Percentiles rank a stretch among this genome's conserved stretches.
phyloP scores from a whole-genome alignment of 345 rosid species.

The Corymbia maculata region DNA sequence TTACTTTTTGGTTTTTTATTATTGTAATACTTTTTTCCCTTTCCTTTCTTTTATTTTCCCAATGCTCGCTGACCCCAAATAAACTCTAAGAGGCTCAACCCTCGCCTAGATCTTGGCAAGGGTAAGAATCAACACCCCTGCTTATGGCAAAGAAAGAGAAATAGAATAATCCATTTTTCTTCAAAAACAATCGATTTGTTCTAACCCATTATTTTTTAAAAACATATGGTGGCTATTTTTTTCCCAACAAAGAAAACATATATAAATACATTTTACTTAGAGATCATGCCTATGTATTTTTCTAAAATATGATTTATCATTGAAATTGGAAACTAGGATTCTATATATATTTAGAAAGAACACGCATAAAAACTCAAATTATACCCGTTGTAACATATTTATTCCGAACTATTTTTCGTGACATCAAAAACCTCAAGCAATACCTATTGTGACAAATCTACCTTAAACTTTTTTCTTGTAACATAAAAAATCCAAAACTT shows the following conservation, averaged over 20 bases:
- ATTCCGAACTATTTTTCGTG: rapidly evolving
- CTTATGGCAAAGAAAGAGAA: neutral
- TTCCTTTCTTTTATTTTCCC: no score
- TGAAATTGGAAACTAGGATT: neutral
- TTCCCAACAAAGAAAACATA: neutral
- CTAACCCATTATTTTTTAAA: neutral
- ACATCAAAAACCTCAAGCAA: neutral
- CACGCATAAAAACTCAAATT: no score
- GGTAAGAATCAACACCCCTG: neutral
- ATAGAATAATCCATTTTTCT: neutral
- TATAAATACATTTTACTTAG: neutral
- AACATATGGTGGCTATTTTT: neutral
- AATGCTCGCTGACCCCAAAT: rapidly evolving
- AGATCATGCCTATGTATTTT: neutral
- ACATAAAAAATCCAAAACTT: no score
- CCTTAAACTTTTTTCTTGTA: no score
- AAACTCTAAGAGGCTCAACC: neutral
- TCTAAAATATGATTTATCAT: neutral
- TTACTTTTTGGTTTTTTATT: no score
- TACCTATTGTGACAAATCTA: neutral
- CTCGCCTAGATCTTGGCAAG: no score
- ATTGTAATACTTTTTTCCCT: neutral
- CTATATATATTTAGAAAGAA: neutral
- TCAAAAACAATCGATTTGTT: neutral
- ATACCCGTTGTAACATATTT: no score